Base-by-base conservation (phyloP, 2,329 filamentous ascomycete genomes). In the Talaromyces sp. region DNA sequence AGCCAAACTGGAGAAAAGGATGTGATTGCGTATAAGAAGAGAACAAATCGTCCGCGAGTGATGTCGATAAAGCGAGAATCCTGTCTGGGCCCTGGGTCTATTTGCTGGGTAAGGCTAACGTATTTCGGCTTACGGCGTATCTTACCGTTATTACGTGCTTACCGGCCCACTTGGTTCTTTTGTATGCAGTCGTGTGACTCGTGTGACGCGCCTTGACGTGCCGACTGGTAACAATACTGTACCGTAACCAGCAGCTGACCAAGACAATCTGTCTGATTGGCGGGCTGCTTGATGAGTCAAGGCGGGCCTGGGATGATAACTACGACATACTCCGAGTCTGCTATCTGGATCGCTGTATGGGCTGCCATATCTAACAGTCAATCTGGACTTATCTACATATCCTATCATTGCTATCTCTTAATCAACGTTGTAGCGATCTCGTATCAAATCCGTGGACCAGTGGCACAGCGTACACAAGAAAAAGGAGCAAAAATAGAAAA, bases 111-210 rank as follows among this genome's bases (percentile, higher is more conserved):
- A 22, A 38, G 34, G 27, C 36, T 58, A 25, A 38, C 31, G 56
- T 19, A 61, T 19, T 61, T 15, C n/a, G 36, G 29, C 4, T 49
- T 45, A 47, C 45, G 38, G 19, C 40, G 27, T 27, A 36, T 36
- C 19, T 38, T 38, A 36, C 59, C 17, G 56, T 53, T 49, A 34
- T 40, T 34, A 49, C 68, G 70, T 75, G 70, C 71, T 76, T 71
- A 73, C 75, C 67, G 72, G 70, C 71, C 74, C 74, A 76, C 74
- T 67, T 68, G 68, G 69, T 65, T 67, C 25, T 36, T 51, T 29
- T 61, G 34, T 40, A 40, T 47, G 63, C 63, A 51, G 58, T 70
- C 72, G 69, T 71, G 73, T 77, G 74, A 77, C 75, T 59, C n/a
- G 31, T 22, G 53, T 56, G 53, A 56, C 11, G 53, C 31, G 31